phyloP scores from a whole-genome alignment of 805 yeast species.

The Metschnikowia lochheadii region DNA sequence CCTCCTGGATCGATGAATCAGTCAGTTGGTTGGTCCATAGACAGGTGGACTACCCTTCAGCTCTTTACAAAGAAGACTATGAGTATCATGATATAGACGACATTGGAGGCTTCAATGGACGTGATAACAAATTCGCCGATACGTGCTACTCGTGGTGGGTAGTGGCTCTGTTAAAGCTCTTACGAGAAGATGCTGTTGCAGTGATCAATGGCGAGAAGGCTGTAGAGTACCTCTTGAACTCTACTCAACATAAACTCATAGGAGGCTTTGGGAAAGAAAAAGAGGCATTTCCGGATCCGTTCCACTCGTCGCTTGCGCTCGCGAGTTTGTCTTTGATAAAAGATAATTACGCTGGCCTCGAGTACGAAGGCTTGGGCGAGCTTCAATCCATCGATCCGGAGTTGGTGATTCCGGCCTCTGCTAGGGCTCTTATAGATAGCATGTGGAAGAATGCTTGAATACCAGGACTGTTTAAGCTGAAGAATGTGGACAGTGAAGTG shows the following conservation, averaged over 20 bases:
- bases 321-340: conserved; percentile 44
- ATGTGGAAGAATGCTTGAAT: conserved; percentile 7
- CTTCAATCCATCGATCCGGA: conserved; percentile 13
- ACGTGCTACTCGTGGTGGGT: conserved; percentile 90
- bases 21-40: conserved; percentile 60
- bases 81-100: conserved; percentile 45
- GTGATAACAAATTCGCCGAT: conserved; percentile 80
- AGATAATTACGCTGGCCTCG: neutral
- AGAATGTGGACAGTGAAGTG: no score
- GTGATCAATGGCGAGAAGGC: conserved; percentile 37
- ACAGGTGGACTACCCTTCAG: conserved; percentile 42
- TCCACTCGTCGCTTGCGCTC: conserved; percentile 61
- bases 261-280: conserved; percentile 81
- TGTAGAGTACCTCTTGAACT: conserved; percentile 42
- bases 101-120: conserved; percentile 80
- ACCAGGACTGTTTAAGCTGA: no score
- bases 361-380: conserved; percentile 5
- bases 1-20: conserved; percentile 30
- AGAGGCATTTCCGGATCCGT: conserved; percentile 63
- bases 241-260: conserved; percentile 55
- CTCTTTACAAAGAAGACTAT: conserved; percentile 27
- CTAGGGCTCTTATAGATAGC: conserved; percentile 12
- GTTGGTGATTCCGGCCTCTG: conserved; percentile 12
- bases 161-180: conserved; percentile 50
- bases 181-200: conserved; percentile 25